Base-by-base conservation (phyloP, 148 eudicot species). In the Cornus suecica region DNA sequence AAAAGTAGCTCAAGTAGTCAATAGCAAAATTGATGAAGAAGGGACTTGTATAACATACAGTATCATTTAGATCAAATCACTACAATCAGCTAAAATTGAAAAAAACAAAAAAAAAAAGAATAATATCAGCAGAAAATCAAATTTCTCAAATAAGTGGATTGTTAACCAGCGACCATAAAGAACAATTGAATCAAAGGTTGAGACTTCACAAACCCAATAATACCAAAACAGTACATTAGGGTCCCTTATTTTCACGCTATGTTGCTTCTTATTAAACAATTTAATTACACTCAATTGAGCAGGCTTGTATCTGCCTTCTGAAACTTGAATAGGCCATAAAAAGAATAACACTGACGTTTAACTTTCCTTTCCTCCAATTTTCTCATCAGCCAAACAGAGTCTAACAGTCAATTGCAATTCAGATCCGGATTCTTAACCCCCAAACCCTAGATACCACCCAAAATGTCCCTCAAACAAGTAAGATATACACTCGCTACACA, bases 341-440 rank as follows among this genome's bases (percentile, higher is more conserved):
- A 58, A 58, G 22, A 58, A n/a, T 24, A 58, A 5, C 5, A 20
- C 62, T 18, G 62, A n/a, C 5, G n/a, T 58, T 58, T 18, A 22
- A 0, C n/a, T 58, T 25, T 58, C 15, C 20, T 48, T 48, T 16
- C 54, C 74, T 61, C 34, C 68, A 72, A 31, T 72, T 58, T 60
- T 61, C 10, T 31, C 72, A 25, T 27, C 11, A 70, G 26, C 5
- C 24, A 51, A 26, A 67, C 25, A 79, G 8, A 29, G 65, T 32
- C 18, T 8, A 31, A 42, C 18, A 23, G 56, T 42, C 58, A 18
- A 18, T 24, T 42, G 24, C n/a, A 61, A 65, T 65, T 45, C 56
- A 65, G 74, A 78, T 78, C 71, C 76, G 25, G 51, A 15, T 11
- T 23, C 45, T 64, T 28, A 28, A 58, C 66, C 20, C 58, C 75